Evolutionary conservation across 2,329 filamentous ascomycete genomes (phyloP), one percentile per base, ranked within the genome.

Genomic region (Phyllachora maydis): DNA sequence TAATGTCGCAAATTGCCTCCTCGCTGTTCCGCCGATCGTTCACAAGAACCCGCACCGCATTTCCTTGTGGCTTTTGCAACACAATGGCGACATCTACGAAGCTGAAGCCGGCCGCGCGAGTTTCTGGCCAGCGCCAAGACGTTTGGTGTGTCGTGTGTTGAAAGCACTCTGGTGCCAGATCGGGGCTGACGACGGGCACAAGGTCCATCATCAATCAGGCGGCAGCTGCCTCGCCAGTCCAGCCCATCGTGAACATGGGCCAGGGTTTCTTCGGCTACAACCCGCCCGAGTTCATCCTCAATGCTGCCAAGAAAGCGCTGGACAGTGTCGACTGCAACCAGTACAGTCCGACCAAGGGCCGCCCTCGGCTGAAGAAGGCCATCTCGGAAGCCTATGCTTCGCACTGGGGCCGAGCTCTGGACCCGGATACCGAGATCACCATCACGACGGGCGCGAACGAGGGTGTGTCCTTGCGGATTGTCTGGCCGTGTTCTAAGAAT

Each of bases 281-380:
- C 27, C 36, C 36, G 4, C 36, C 36, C 16, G 30, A 34, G 12
- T 39, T 39, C 47, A 81, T 93, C 33, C 57, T 93, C 33, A 65
- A 92, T 37, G 88, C 88, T 19, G 88, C 88, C 24, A 95, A 92
- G 50, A 57, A 73, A 18, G 83, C 85, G 18, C 63, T 98, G 24
- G 74, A 92, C 41, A 65, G 69, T 24, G 85, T 98, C 12, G 88
- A 95, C 35, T 93, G 85, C 62, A 98, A 98, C 49, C 88, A 98
- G 57, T 98, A 98, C 59, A 85, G 82, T 12, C 88, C 83, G 3
- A 93, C 88, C 11, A 88, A 82, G 59, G 88, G 88, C 30, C 71
- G 85, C 5, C 85, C 88, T 19, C 66, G 85, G 26, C 60, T 98
- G 41, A 85, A 74, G 60, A 79, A 95, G 56, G 88, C 88, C 24